Evolutionary conservation across 495 filamentous ascomycete species (phyloP).

Genomic region (Penicillium alfredii): DNA sequence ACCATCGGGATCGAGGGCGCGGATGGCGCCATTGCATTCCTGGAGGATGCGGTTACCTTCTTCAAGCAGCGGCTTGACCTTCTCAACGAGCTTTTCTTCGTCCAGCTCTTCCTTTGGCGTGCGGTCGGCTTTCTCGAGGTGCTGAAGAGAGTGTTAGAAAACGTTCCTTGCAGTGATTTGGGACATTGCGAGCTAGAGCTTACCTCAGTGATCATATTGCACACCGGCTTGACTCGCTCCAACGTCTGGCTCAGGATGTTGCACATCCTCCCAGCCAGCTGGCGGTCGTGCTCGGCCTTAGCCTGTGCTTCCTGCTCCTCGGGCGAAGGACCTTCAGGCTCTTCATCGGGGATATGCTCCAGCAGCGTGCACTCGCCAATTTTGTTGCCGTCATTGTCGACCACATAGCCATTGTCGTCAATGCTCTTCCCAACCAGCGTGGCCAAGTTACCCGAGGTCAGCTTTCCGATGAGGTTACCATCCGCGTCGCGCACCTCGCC

Average conservation of each 20-base stretch:
- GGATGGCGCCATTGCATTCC: conserved; percentile 86
- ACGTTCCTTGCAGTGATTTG: neutral
- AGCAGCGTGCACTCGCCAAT: conserved; percentile 77
- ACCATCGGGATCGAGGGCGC: conserved; percentile 85
- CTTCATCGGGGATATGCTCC: conserved; percentile 57
- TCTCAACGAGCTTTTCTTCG: conserved; percentile 79
- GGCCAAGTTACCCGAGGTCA: conserved; percentile 67
- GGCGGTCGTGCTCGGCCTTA: conserved; percentile 58
- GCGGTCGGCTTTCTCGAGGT: conserved; percentile 72
- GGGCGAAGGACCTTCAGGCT: conserved; percentile 31
- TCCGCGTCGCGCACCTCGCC: conserved; percentile 77
- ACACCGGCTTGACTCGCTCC: conserved; percentile 76
- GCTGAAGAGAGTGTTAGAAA: conserved; percentile 40
- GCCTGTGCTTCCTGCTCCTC: conserved; percentile 50
- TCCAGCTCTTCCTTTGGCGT: conserved; percentile 88
- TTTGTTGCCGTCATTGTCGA: conserved; percentile 74
- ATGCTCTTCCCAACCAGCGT: conserved; percentile 71
- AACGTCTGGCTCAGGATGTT: conserved; percentile 70
- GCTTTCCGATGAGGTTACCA: conserved; percentile 72
- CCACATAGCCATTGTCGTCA: conserved; percentile 79
- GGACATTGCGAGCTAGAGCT: conserved; percentile 3
- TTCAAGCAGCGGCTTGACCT: conserved; percentile 82
- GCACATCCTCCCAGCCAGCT: conserved; percentile 74
- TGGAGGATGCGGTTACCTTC: conserved; percentile 73
- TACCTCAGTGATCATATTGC: conserved; percentile 83